Evolutionary conservation across 2,329 filamentous ascomycete genomes (phyloP), one percentile per base, ranked within the genome.

Genomic region (Paraphaeosphaeria sporulosa): DNA sequence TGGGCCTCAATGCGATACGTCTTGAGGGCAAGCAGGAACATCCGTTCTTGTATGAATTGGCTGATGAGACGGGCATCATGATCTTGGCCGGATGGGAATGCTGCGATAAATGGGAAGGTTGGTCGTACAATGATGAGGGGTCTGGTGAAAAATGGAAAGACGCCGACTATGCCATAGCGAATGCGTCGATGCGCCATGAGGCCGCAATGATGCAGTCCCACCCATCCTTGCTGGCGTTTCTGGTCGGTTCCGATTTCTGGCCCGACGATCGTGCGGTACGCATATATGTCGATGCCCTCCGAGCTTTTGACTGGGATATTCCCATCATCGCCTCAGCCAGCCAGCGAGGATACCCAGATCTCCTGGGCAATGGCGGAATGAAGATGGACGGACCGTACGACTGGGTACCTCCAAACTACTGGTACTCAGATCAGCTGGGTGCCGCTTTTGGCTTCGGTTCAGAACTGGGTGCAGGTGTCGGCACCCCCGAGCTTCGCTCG

Each of bases 321-420:
- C 86, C 87, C 0, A 80, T 89, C 42, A 80, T 89, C 42, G 79
- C 85, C 0, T 87, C 86, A 0, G 87, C 87, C 0, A 81, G 82
- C 1, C 84, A 85, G 66, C 79, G 82, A 10, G 85, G 86, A 1
- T 86, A 79, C 56, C 83, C 87, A 0, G 63, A 80, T 9, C 70
- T 78, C 1, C 77, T 89, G 0, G 85, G 84, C 0, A 83, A 84
- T 0, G 83, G 84, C 0, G 87, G 87, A 0, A 84, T 90, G 83
- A 89, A 88, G 67, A 90, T 90, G 87, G 82, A 85, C 0, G 87
- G 87, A 0, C 87, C 87, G 0, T 90, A 90, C 64, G 87, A 89
- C 67, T 90, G 86, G 86, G 85, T 88, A 0, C 85, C 87, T 0
- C 87, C 87, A 0, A 87, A 85, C 63, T 89, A 89, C 73, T 90